Evolutionary conservation across 805 yeast species (phyloP).

Genomic region (Candida oleophila): DNA sequence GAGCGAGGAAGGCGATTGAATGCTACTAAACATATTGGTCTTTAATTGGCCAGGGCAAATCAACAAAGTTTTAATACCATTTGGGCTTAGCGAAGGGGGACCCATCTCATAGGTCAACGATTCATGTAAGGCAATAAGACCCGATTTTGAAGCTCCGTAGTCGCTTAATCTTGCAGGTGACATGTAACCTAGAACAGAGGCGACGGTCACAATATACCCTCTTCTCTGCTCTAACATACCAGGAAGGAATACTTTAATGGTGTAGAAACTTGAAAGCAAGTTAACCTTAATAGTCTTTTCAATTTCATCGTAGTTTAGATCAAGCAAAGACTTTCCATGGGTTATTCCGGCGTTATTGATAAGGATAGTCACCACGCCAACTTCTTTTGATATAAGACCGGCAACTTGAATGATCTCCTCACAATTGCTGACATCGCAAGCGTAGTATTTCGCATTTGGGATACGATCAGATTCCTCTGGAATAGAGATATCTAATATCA

Average conservation of each 20-base stretch:
- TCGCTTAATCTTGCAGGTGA: conserved; percentile 80
- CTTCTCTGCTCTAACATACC: conserved; percentile 58
- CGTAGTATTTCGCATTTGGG: conserved; percentile 50
- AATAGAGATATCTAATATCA: conserved; percentile 61
- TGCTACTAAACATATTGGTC: conserved; percentile 72
- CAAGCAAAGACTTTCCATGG: conserved; percentile 54
- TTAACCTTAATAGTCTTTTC: conserved; percentile 66
- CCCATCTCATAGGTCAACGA: conserved; percentile 71
- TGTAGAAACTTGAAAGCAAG: conserved; percentile 65
- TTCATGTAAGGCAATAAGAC: conserved; percentile 80
- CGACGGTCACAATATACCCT: conserved; percentile 79
- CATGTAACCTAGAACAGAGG: conserved; percentile 82
- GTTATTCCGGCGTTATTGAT: conserved; percentile 87
- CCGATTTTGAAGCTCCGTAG: conserved; percentile 91
- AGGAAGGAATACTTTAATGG: conserved; percentile 71
- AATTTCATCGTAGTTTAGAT: conserved; percentile 56
- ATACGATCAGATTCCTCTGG: conserved; percentile 35
- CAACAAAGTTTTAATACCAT: conserved; percentile 68
- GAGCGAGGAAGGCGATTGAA: conserved; percentile 67
- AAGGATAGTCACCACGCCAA: conserved; percentile 65
- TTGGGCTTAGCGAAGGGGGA: conserved; percentile 41
- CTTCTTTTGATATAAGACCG: conserved; percentile 37
- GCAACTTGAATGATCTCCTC: conserved; percentile 43
- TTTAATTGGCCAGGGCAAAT: conserved; percentile 86
- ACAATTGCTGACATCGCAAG: conserved; percentile 68